Percentiles rank a stretch among this genome's conserved stretches.
phyloP scores from a whole-genome alignment of 73 alveolate species.

The Paramecium caudatum region DNA sequence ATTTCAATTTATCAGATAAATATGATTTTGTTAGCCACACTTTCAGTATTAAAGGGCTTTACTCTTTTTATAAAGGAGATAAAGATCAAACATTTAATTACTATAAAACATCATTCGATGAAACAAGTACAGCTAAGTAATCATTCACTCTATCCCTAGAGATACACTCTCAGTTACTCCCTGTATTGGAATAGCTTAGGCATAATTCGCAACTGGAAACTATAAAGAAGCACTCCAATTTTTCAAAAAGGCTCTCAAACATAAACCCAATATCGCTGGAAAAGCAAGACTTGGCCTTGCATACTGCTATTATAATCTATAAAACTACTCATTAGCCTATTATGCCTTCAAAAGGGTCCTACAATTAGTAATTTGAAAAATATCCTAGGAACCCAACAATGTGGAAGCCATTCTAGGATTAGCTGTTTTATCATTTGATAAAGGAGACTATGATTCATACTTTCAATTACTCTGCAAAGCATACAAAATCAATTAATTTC shows the following conservation, averaged over 20 bases:
- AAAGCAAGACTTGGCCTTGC: constrained; percentile 62
- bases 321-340: constrained; percentile 28
- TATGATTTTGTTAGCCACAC: constrained; percentile 60
- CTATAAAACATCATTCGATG: constrained; percentile 30
- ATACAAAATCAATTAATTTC: background rate
- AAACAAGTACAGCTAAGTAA: background rate
- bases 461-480: constrained; percentile 18
- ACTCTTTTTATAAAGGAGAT: constrained; percentile 53
- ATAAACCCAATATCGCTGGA: constrained; percentile 53
- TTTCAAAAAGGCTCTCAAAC: constrained; percentile 56
- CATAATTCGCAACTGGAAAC: constrained; percentile 44
- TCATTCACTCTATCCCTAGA: background rate
- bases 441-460: constrained; percentile 54
- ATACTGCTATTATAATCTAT: constrained; percentile 34
- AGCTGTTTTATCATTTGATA: constrained; percentile 47
- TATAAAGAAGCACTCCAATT: constrained; percentile 34
- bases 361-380: background rate
- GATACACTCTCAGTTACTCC: constrained; percentile 52
- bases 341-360: constrained; percentile 48
- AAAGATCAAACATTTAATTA: constrained; percentile 51
- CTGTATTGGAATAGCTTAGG: constrained; percentile 43
- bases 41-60: constrained; percentile 50
- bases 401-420: constrained; percentile 54
- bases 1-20: constrained; percentile 50
- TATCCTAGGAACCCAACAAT: constrained; percentile 22